Evolutionary conservation across 768 basidiomycete genomes (phyloP), one percentile per base, ranked within the genome.

Genomic region (Leccinum rimulosum): DNA sequence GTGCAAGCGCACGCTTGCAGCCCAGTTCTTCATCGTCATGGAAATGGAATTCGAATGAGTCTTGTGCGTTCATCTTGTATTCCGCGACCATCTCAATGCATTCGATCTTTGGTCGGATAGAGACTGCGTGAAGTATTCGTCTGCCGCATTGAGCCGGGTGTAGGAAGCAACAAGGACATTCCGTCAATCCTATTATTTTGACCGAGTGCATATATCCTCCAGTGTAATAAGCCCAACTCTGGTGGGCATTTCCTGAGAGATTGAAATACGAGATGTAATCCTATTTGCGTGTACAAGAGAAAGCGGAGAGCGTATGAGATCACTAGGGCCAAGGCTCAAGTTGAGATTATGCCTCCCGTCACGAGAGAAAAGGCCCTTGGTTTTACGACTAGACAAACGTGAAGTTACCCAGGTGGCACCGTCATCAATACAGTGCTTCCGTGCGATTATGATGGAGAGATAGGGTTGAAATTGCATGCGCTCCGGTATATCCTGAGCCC

Each of bases 201-300:
- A 9, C 95, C 95, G 9, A 98, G 80, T 19, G 82, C 69, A 62
- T 92, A 88, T 59, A 98, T 86, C n/a, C 85, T 82, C 97, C 59
- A 89, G 79, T 63, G 74, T 82, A 59, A 99, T 82, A 33, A 98
- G 84, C 61, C 89, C 88, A 22, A 83, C 69, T 38, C 83, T 83
- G n/a, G 80, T 69, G 38, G 82, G 78, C 53, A 85, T 80, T 58
- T 89, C 86, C 31, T 76, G 71, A 28, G 50, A 84, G 79, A 66
- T 93, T 90, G 73, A 91, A 91, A 71, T 89, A 84, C 50, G 86
- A 85, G 66, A 98, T 88, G 68, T 91, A 89, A 71, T 99, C 97
- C 38, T 91, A 83, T 67, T 91, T 92, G 78, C 98, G 93, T 15
- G 86, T 85, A 89, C 91, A 97, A 61, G 98, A 86, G 88, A 85